phyloP scores from a whole-genome alignment of 202 grass and related monocot genomes.

The Elaeis oleifera region DNA sequence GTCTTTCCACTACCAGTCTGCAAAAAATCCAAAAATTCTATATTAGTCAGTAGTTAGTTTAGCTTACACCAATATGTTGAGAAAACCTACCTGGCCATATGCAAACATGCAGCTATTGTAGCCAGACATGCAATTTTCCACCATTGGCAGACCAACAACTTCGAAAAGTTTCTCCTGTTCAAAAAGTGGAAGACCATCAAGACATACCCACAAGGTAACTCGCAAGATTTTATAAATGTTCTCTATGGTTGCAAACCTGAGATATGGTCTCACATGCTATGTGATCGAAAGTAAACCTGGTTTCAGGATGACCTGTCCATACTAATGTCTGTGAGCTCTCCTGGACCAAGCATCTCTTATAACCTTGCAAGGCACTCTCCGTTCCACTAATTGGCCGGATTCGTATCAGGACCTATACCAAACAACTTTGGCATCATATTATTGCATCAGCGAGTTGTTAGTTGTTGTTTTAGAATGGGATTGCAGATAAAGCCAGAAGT shows the following conservation, averaged over 20 bases:
- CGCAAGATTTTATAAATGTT: no score
- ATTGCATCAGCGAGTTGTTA: not conserved
- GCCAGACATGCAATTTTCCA: conserved; percentile 95
- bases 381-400: conserved; percentile 53
- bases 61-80: no score
- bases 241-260: conserved; percentile 36
- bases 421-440: conserved; percentile 5
- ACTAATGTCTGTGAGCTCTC: conserved; percentile 69
- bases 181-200: conserved; percentile 14
- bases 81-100: conserved; percentile 66
- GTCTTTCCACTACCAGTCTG: conserved; percentile 95
- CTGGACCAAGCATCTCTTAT: conserved; percentile 65
- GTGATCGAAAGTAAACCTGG: conserved; percentile 81
- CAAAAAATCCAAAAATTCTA: not conserved
- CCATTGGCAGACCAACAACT: conserved; percentile 79
- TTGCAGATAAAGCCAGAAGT: no score
- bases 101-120: conserved; percentile 97
- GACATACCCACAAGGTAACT: no score
- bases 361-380: conserved; percentile 41
- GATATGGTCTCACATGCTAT: conserved; percentile 77
- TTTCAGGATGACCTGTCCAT: conserved; percentile 75
- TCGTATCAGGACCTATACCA: conserved; percentile 60
- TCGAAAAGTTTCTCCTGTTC: conserved; percentile 69
- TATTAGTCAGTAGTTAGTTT: no score
- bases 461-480: no score